Evolutionary conservation across 192 early-diverging fungal genomes (phyloP).

Genomic region (Backusella psychrophila): DNA sequence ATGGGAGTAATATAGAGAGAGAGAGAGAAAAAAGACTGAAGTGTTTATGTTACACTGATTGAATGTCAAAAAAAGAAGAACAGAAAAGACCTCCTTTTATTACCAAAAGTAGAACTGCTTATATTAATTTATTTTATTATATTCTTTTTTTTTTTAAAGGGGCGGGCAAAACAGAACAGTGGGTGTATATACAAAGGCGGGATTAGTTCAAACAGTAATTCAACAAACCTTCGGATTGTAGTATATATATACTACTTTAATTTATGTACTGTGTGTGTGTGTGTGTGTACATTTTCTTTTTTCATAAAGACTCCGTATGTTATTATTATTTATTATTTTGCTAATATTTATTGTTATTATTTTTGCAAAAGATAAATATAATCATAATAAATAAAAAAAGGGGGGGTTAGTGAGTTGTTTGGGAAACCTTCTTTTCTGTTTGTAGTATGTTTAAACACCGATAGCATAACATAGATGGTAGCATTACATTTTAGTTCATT

Average conservation of each 20-base stretch:
- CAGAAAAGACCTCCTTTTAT: conserved; percentile 5
- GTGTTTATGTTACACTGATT: not conserved
- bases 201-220: not conserved
- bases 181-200: not conserved
- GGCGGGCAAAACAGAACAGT: not conserved
- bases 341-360: not conserved
- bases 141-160: not conserved
- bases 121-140: conserved; percentile 3
- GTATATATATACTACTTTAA: not conserved
- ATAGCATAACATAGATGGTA: not conserved
- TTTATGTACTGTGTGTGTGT: not conserved
- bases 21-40: not conserved
- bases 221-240: not conserved
- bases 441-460: not conserved
- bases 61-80: conserved; percentile 4
- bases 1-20: not conserved
- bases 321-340: not conserved
- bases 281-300: not conserved
- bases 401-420: not conserved
- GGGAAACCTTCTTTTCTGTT: not conserved
- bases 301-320: conserved; percentile 4
- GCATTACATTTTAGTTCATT: not conserved
- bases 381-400: not conserved
- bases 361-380: not conserved
- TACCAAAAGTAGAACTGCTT: not conserved